These are phyloP conservation scores for Serendipita sp. DNA, from an alignment of 768 basidiomycete species.

Conservation along the genomic window DNA sequence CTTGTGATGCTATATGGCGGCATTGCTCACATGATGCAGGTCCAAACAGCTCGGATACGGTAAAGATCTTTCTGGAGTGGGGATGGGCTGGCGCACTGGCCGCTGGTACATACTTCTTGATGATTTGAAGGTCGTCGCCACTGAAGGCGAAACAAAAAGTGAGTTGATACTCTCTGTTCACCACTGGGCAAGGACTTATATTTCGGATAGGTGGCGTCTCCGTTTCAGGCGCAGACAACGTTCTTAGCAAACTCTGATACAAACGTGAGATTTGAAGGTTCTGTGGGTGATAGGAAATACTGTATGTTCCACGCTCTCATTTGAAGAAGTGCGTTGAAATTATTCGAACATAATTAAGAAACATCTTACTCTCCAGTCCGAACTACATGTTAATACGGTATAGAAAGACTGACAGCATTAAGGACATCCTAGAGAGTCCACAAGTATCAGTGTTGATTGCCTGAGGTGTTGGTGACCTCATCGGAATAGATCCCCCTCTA, in stretches of 20 bases:
- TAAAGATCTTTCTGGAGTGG: background rate
- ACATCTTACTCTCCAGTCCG: too few relatives aligned
- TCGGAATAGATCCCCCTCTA: too few relatives aligned
- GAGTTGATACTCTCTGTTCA: background rate
- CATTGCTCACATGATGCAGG: background rate
- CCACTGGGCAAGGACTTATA: background rate
- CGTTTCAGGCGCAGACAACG: background rate
- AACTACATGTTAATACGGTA: too few relatives aligned
- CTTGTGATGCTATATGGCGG: background rate
- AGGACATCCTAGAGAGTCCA: too few relatives aligned
- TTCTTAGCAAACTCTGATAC: background rate
- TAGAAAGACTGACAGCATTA: too few relatives aligned
- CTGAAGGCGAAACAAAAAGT: background rate
- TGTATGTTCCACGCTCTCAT: too few relatives aligned
- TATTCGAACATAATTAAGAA: too few relatives aligned
- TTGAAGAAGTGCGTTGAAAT: too few relatives aligned
- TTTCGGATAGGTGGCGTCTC: background rate
- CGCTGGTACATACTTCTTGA: background rate
- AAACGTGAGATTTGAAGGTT: too few relatives aligned
- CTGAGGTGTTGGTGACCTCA: too few relatives aligned
- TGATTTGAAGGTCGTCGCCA: background rate
- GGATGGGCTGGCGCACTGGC: background rate
- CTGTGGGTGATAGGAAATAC: too few relatives aligned
- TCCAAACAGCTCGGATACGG: background rate
- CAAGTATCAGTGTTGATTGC: too few relatives aligned